phyloP scores from a whole-genome alignment of 2,329 filamentous ascomycete species.

The Cladosporium sp. region DNA sequence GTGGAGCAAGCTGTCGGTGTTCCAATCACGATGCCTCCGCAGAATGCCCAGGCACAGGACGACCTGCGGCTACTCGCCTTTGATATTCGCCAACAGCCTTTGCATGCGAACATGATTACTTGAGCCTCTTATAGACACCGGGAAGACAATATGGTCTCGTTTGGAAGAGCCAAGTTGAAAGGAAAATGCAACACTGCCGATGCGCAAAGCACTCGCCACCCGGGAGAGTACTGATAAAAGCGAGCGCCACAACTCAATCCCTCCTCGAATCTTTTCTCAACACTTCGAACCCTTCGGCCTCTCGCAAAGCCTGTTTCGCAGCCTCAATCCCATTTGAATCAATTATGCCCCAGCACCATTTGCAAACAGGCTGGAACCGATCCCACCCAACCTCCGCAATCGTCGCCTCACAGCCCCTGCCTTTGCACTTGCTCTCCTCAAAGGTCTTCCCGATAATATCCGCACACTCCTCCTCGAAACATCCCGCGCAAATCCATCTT shows the following conservation, averaged over 20 bases:
- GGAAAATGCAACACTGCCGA: neutral
- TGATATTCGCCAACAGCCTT: conserved; percentile 31
- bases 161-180: neutral
- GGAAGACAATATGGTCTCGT: too few species aligned
- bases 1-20: conserved; percentile 29
- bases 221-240: neutral
- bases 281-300: conserved; percentile 2
- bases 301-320: conserved; percentile 5
- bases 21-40: conserved; percentile 22
- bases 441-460: neutral
- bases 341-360: conserved; percentile 12
- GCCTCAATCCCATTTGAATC: conserved; percentile 6
- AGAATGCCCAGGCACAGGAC: conserved; percentile 20
- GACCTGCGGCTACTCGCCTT: conserved; percentile 33
- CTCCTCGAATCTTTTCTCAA: conserved; percentile 1
- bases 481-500: conserved; percentile 1
- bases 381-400: conserved; percentile 11
- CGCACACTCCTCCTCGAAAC: conserved; percentile 4
- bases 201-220: neutral
- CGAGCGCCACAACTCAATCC: neutral
- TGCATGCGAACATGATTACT: neutral
- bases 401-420: neutral
- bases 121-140: neutral
- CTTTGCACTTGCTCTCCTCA: conserved; percentile 1
- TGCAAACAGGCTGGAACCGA: conserved; percentile 9